A percentile compares a stretch with the other conserved stretches of the same genome.
Conservation (phyloP, 148 eudicot genomes). For the Amaranthus cruentus region DNA sequence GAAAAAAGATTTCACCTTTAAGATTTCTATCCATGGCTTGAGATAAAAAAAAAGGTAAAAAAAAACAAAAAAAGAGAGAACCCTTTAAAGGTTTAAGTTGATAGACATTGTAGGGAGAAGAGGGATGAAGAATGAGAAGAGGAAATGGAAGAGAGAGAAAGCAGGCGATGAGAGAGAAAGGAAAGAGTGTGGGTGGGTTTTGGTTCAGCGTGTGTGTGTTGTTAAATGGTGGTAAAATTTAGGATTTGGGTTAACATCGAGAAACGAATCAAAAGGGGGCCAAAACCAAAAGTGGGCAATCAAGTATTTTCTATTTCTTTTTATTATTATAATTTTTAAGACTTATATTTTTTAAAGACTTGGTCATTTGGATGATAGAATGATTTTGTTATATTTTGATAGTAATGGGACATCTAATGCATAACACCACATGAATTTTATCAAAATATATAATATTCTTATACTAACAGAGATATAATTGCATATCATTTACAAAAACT, state of each 20-base stretch:
- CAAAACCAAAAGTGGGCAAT: background rate
- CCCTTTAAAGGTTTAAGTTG: slow-evolving; percentile 8
- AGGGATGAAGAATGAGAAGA: background rate
- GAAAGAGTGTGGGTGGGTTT: background rate
- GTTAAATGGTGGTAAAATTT: background rate
- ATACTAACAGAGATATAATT: no score
- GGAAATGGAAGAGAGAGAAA: background rate
- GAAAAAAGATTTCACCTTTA: slow-evolving; percentile 15
- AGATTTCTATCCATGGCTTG: slow-evolving; percentile 20
- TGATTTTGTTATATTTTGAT: no score
- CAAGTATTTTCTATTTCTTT: slow-evolving; percentile 10
- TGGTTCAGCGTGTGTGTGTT: background rate
- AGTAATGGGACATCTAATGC: no score
- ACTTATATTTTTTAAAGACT: no score
- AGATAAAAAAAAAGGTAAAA: background rate
- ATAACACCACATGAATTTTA: no score
- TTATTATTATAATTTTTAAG: background rate
- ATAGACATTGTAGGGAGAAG: slow-evolving; percentile 15
- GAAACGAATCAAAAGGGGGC: slow-evolving; percentile 19
- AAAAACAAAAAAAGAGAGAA: background rate
- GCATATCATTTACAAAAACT: no score
- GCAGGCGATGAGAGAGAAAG: slow-evolving; percentile 1
- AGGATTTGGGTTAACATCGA: slow-evolving; percentile 22
- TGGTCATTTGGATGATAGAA: no score
- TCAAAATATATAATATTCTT: no score